Percentiles rank a stretch among this genome's conserved stretches.
phyloP scores from a whole-genome alignment of 139 green algal species.

The Gonium pectorale region DNA sequence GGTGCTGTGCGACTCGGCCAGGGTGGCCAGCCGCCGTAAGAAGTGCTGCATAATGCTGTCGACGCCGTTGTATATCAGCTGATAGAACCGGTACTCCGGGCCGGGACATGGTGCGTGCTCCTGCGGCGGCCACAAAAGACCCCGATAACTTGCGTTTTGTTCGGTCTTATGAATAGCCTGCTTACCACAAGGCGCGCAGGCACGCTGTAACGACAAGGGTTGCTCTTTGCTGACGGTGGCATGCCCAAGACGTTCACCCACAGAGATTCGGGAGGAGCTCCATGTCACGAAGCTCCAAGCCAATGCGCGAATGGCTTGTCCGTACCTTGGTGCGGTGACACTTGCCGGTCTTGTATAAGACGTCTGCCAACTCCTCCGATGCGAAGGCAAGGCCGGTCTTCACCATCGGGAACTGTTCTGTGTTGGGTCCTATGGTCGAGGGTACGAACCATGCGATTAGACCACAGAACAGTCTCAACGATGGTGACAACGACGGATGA shows the following conservation, averaged over 20 bases:
- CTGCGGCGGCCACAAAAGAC: too few species aligned
- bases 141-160: too few species aligned
- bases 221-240: too few species aligned
- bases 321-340: background rate
- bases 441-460: too few species aligned
- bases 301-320: too few species aligned
- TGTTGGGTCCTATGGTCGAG: slow-evolving; percentile 28
- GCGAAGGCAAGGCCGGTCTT: background rate
- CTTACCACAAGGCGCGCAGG: background rate
- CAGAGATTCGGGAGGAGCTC: too few species aligned
- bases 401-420: slow-evolving; percentile 13
- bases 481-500: too few species aligned
- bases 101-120: background rate
- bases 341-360: background rate
- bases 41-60: slow-evolving; percentile 24
- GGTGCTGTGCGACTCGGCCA: background rate
- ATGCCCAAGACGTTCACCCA: background rate
- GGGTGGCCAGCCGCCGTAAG: background rate
- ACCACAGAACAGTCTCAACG: too few species aligned
- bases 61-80: background rate
- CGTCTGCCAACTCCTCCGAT: background rate
- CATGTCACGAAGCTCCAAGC: too few species aligned
- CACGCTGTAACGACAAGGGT: too few species aligned
- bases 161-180: too few species aligned
- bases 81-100: slow-evolving; percentile 1